Base-by-base conservation (phyloP, 2,329 filamentous ascomycete species). In the Diaporthe batatas region DNA sequence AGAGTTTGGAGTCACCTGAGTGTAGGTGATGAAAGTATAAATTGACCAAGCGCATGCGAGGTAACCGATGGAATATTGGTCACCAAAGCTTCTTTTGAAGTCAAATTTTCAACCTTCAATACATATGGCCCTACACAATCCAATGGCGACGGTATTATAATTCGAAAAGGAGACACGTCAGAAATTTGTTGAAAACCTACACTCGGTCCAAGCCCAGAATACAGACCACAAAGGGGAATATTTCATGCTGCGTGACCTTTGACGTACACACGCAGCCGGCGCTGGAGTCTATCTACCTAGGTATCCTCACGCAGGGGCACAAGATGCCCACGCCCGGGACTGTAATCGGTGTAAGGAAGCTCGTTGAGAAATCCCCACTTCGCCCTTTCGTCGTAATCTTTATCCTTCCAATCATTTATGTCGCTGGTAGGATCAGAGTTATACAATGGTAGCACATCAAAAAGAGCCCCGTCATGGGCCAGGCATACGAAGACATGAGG, bases 401-500 rank as follows among this genome's bases (percentile, higher is more conserved):
- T 36, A 1, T 58, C 54, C n/a, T 39, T 58, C 54, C 54, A 58
- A 23, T 58, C 54, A 10, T 58, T 58, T 16, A 58, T 58, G 3
- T 58, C 21, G 12, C 21, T 36, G 1, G n/a, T 6, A 23, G 54
- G 54, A 39, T 36, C 6, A 39, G 54, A 36, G 54, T 58, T 58
- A 21, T 58, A 58, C 2, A 58, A 6, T 1, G 54, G 54, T 16
- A 58, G 54, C 32, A 58, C 54, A 23, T 58, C 54, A 5, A 58
- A 58, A 39, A 58, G 54, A 16, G 54, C 54, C n/a, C 54, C 54
- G n/a, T 58, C 54, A 32, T 58, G 54, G 34, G 54, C 54, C 12
- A 58, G n/a, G 32, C 54, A 58, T 0, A 58, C 3, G 21, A 58
- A 58, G 10, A 58, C 54, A 5, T 39, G 16, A 10, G 54, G 54